phyloP scores from a whole-genome alignment of 352 stramenopile genomes.

The Phytophthora sansomeana region DNA sequence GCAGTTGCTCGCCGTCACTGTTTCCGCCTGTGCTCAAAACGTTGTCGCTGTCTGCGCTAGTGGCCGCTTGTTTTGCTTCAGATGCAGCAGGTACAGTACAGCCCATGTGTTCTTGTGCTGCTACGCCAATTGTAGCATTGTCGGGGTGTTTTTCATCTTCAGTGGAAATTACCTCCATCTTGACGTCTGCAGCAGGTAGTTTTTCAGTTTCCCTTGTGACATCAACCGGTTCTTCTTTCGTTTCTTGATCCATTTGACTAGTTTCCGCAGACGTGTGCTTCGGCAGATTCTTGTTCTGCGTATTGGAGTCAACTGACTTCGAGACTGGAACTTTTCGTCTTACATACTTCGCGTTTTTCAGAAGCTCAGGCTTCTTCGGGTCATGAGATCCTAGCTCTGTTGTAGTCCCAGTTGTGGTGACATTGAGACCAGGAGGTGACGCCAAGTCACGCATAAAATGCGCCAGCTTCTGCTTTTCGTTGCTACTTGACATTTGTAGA shows the following conservation, averaged over 20 bases:
- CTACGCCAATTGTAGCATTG: background rate
- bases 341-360: constrained; percentile 56
- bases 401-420: background rate
- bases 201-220: background rate
- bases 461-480: constrained; percentile 75
- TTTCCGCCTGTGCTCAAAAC: background rate
- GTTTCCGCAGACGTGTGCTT: constrained; percentile 5
- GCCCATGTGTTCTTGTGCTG: background rate
- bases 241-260: constrained; percentile 24
- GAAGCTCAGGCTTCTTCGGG: constrained; percentile 6
- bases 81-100: constrained; percentile 1
- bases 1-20: background rate
- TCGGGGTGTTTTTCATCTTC: constrained; percentile 11
- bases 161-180: constrained; percentile 24
- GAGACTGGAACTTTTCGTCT: constrained; percentile 56
- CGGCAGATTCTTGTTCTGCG: background rate
- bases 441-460: constrained; percentile 50
- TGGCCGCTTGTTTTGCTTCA: constrained; percentile 5
- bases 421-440: constrained; percentile 1
- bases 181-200: constrained; percentile 12
- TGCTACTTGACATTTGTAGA: constrained; percentile 72
- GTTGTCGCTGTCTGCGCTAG: background rate
- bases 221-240: constrained; percentile 26
- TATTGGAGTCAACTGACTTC: constrained; percentile 4
- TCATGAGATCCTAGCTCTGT: constrained; percentile 8